Percentiles rank a stretch among this genome's conserved stretches.
Conservation (phyloP, 768 basidiomycete genomes). For the Trametes elegans region DNA sequence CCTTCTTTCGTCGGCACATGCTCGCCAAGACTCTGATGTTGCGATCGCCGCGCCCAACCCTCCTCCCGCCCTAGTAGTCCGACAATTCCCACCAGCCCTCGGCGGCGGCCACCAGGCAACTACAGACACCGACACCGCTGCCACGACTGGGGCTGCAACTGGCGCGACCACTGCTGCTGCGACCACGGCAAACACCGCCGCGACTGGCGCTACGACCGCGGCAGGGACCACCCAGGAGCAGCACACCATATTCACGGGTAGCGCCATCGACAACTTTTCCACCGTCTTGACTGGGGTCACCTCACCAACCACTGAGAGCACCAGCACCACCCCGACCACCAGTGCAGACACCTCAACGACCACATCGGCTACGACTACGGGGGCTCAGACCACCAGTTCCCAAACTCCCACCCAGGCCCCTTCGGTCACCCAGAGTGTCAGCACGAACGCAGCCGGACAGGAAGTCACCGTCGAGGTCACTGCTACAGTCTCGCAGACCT, state of each 20-base stretch:
- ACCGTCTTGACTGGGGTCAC: too few species aligned
- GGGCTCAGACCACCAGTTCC: background rate
- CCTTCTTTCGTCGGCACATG: conserved; percentile 28
- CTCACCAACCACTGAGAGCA: background rate
- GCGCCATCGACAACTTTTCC: too few species aligned
- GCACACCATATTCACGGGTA: too few species aligned
- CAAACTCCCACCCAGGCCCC: conserved; percentile 1
- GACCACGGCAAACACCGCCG: background rate
- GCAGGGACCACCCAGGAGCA: background rate
- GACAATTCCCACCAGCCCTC: background rate
- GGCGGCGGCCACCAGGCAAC: background rate
- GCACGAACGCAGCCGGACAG: conserved; percentile 34
- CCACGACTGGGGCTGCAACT: conserved; percentile 2
- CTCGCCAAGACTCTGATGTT: conserved; percentile 17
- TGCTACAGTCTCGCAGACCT: conserved; percentile 10
- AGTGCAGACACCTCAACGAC: background rate
- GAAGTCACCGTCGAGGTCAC: conserved; percentile 26
- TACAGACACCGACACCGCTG: background rate
- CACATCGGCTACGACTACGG: background rate
- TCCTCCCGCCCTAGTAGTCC: background rate
- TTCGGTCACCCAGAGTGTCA: conserved; percentile 18
- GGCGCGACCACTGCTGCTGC: background rate
- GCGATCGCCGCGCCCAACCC: background rate
- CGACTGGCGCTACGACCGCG: background rate
- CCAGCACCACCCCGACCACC: background rate